Evolutionary conservation across 345 rosid genomes (phyloP).

Genomic region (Adansonia digitata): DNA sequence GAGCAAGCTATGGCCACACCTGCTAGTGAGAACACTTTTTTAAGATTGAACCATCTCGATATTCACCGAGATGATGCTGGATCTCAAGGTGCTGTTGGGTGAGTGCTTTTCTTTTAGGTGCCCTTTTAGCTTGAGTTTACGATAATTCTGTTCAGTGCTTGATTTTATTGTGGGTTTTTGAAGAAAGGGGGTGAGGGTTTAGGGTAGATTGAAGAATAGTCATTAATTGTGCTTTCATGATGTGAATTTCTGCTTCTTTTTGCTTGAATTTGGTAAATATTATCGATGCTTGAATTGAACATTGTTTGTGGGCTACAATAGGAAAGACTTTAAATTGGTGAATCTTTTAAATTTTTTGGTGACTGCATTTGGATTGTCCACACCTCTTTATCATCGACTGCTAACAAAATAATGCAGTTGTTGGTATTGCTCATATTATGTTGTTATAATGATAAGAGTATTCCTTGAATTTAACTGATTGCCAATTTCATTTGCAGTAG

Average conservation of each 20-base stretch:
- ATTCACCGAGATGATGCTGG: conserved; percentile 92
- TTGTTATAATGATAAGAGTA: neutral
- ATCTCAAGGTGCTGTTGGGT: conserved; percentile 77
- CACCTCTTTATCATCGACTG: neutral
- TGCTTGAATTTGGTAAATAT: neutral
- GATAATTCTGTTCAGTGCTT: conserved; percentile 11
- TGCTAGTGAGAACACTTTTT: conserved; percentile 59
- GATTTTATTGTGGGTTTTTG: conserved; percentile 10
- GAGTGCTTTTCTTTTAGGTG: neutral
- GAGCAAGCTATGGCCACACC: conserved; percentile 66
- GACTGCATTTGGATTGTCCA: neutral
- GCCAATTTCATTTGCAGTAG: conserved; percentile 30
- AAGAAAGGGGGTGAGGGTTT: conserved; percentile 17
- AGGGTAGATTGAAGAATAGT: neutral
- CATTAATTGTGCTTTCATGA: conserved; percentile 4
- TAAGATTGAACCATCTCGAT: conserved; percentile 67
- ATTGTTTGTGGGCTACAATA: neutral
- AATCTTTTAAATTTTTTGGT: too few species aligned
- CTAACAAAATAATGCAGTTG: neutral
- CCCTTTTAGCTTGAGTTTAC: neutral
- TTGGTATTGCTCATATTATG: neutral
- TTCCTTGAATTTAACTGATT: conserved; percentile 8
- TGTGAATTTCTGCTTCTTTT: neutral
- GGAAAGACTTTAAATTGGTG: neutral
- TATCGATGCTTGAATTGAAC: neutral